Conservation (phyloP, 345 rosid genomes). For the Syzygium oleosum region DNA sequence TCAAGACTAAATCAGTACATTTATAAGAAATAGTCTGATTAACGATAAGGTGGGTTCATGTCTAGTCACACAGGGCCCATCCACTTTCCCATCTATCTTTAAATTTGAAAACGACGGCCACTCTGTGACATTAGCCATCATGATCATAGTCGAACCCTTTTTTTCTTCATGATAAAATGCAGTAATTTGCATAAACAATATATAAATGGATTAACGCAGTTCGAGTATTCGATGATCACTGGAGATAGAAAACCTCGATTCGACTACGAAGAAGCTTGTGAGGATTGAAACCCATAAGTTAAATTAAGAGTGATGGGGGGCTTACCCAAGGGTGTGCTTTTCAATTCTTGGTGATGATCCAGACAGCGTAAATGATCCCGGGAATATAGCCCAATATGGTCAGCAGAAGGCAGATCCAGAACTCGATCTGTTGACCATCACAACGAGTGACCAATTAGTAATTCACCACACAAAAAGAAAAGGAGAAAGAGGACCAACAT, state of each 20-base stretch:
- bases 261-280: background rate
- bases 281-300: background rate
- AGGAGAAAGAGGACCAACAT: background rate
- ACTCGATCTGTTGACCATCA: conserved; percentile 38
- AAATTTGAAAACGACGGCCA: background rate
- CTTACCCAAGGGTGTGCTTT: background rate
- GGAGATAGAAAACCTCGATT: background rate
- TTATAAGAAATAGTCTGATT: background rate
- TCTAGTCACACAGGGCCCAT: background rate
- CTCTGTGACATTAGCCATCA: background rate
- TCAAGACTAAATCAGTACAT: background rate
- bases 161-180: background rate
- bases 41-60: background rate
- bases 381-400: conserved; percentile 68
- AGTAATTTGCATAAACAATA: background rate
- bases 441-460: background rate
- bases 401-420: conserved; percentile 82
- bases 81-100: background rate
- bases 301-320: background rate
- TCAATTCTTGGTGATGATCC: conserved; percentile 48
- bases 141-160: background rate
- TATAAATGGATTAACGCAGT: background rate
- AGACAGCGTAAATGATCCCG: conserved; percentile 74
- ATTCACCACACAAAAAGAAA: background rate
- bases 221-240: background rate